A percentile compares a stretch with the other conserved stretches of the same genome.
These are phyloP conservation scores for Actinidia arguta DNA, from an alignment of 179 eudicot species.

Conservation along the genomic window DNA sequence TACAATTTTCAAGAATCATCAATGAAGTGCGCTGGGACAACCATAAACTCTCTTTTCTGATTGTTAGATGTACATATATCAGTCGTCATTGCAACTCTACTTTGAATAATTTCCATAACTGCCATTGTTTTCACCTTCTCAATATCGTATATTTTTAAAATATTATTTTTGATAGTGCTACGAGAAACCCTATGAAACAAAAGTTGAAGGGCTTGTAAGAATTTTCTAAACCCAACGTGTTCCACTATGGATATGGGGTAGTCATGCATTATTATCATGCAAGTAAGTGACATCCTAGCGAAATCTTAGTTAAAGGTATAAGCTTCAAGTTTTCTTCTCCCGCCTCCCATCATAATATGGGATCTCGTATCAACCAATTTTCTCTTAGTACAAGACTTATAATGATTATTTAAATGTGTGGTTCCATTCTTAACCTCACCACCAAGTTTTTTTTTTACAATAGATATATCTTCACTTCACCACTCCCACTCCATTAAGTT, in stretches of 20 bases:
- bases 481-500: background rate
- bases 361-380: background rate
- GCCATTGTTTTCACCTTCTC: background rate
- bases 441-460: background rate
- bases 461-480: background rate
- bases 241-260: background rate
- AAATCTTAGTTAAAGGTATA: background rate
- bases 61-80: background rate
- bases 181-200: background rate
- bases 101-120: background rate
- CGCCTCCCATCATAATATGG: background rate
- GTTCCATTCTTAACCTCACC: background rate
- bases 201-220: background rate
- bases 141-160: conserved; percentile 1
- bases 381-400: background rate
- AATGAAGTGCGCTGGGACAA: background rate
- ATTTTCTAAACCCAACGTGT: background rate
- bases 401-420: background rate
- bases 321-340: background rate
- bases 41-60: background rate
- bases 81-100: conserved; percentile 5
- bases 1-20: conserved; percentile 4
- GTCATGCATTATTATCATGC: background rate
- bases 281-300: background rate
- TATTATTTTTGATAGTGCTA: background rate